Base-by-base conservation (phyloP, 352 stramenopile species). In the Phytophthora hibernalis region DNA sequence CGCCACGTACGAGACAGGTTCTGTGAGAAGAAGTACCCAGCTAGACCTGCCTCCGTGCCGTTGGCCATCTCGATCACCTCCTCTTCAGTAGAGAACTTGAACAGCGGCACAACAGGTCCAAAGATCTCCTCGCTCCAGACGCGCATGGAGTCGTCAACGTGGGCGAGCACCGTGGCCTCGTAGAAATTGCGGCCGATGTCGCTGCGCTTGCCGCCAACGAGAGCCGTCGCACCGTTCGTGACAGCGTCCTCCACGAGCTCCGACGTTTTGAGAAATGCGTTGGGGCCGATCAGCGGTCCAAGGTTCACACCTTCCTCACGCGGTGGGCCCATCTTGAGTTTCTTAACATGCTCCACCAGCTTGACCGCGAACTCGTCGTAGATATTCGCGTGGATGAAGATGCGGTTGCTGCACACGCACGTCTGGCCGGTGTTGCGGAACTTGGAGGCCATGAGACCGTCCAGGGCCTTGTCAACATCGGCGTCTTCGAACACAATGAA, bases 41-140 rank as follows among this genome's bases (percentile, higher is more conserved):
- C 96, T 28, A 99, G 87, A 4, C 97, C 97, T 7, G 87, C 74
- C 24, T 95, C 85, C 31, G 79, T 97, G 71, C 92, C 83, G 83
- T 99, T 99, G 21, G 97, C 97, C 52, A 97, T 83, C 42, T 75
- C 64, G 13, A 99, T 65, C n/a, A 97, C 98, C 68, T 99, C 95
- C 24, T 98, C 93, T 59, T 99, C 97, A 5, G 74, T 96, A 21
- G 89, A 73, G 77, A 99, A 99, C 42, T 83, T 89, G 50, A 91
- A 91, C 11, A 99, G 79, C 33, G 94, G 81, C 20, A 97, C 92
- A 47, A 99, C 79, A 3, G 97, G 97, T 7, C 97, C 98, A 76
- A 99, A 99, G 21, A 93, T 98, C 82, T 99, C 97, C 66, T 98
- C 78, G 51, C 76, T 80, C 74, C 96, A 90, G 11, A 97, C 79